These are phyloP conservation scores for Sporobolomyces pararoseus DNA, from an alignment of 768 basidiomycete genomes.

Conservation along the genomic window DNA sequence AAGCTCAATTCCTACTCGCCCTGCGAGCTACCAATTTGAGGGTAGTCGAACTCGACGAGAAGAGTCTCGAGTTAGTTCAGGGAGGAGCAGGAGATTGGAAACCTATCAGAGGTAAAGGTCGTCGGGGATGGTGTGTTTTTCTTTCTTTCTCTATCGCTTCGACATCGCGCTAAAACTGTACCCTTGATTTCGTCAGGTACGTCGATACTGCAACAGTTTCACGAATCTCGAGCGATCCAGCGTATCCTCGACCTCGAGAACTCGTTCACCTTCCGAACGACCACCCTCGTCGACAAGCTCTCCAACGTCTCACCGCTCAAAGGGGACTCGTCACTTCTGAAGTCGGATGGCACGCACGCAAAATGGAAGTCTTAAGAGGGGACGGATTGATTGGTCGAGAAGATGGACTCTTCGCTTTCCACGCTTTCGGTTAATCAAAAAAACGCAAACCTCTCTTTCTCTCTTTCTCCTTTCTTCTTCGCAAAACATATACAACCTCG, in stretches of 20 bases:
- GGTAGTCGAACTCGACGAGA: conserved; percentile 76
- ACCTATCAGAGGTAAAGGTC: conserved; percentile 84
- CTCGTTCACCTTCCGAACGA: conserved; percentile 55
- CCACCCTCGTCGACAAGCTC: conserved; percentile 67
- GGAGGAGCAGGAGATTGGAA: conserved; percentile 80
- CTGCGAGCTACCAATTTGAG: conserved; percentile 62
- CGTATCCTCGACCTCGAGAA: conserved; percentile 24
- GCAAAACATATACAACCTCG: not conserved
- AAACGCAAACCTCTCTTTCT: not conserved
- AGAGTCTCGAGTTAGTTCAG: conserved; percentile 67
- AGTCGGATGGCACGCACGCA: conserved; percentile 91
- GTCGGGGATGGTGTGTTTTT: conserved; percentile 89
- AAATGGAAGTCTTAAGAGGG: conserved; percentile 94
- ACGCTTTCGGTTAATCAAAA: conserved; percentile 13
- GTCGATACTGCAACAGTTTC: conserved; percentile 52
- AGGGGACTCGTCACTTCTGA: conserved; percentile 87
- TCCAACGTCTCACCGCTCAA: conserved; percentile 66
- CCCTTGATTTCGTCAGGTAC: conserved; percentile 48
- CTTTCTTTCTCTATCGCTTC: not conserved
- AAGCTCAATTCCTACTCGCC: conserved; percentile 53
- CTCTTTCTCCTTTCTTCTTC: not conserved
- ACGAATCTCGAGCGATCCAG: conserved; percentile 15
- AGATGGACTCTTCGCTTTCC: conserved; percentile 72
- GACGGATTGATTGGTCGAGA: conserved; percentile 86
- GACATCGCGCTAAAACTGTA: not conserved